A percentile compares a stretch with the other conserved stretches of the same genome.
Conservation (phyloP, 1,139 yeast genomes). For the Nakaseomyces uthaithaninus region DNA sequence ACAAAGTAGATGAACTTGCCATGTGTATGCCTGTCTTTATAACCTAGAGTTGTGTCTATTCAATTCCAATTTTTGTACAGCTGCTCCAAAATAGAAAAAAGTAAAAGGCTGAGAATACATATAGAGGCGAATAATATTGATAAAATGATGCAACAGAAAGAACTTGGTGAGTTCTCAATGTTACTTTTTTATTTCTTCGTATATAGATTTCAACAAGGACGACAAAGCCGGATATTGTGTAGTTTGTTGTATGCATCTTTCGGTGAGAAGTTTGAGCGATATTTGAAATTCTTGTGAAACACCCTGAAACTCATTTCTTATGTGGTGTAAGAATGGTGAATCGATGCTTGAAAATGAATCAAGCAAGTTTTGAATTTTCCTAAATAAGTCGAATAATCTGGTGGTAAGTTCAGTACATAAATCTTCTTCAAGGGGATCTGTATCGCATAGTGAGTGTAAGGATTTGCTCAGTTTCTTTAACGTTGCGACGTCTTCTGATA, state of each 20-base stretch:
- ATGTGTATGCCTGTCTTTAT: too few relatives aligned
- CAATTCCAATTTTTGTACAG: too few relatives aligned
- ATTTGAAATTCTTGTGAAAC: slow-evolving; percentile 25
- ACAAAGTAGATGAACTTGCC: too few relatives aligned
- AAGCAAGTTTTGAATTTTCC: slow-evolving; percentile 15
- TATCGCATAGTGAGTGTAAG: slow-evolving; percentile 25
- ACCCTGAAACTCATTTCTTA: slow-evolving; percentile 28
- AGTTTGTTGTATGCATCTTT: slow-evolving; percentile 21
- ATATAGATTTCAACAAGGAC: slow-evolving; percentile 11
- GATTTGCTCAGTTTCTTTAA: slow-evolving; percentile 22
- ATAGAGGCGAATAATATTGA: too few relatives aligned
- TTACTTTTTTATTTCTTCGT: slow-evolving; percentile 1
- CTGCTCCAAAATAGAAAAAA: too few relatives aligned
- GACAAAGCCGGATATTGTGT: slow-evolving; percentile 14
- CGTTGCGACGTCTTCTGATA: slow-evolving; percentile 16
- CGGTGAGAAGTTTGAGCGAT: slow-evolving; percentile 24
- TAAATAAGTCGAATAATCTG: slow-evolving; percentile 17
- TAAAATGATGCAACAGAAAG: too few relatives aligned
- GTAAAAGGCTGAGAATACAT: too few relatives aligned
- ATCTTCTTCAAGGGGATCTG: slow-evolving; percentile 19
- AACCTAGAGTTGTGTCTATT: too few relatives aligned
- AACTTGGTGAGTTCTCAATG: too few relatives aligned
- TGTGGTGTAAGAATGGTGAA: slow-evolving; percentile 26
- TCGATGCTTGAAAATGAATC: slow-evolving; percentile 15
- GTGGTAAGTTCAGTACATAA: slow-evolving; percentile 18